Percentiles rank a stretch among this genome's conserved stretches.
These are phyloP conservation scores for Aspergillus sclerotialis DNA, from an alignment of 2,329 filamentous ascomycete genomes.

Conservation along the genomic window DNA sequence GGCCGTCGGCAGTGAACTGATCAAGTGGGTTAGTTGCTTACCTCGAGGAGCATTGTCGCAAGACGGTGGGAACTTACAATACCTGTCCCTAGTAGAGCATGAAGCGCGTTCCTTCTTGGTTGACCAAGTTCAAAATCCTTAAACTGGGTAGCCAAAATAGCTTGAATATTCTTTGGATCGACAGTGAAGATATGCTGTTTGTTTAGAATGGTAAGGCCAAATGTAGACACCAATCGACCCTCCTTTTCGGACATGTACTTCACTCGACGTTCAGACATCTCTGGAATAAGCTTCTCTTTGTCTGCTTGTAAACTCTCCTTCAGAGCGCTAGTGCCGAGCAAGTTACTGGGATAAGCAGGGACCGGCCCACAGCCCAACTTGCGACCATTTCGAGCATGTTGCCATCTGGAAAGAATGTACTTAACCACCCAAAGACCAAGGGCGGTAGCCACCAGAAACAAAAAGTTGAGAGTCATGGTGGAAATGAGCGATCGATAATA, in stretches of 20 bases:
- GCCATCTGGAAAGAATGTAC: constrained; percentile 14
- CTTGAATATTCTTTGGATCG: constrained; percentile 64
- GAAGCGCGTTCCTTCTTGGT: constrained; percentile 58
- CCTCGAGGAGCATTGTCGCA: no score
- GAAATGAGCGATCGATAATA: background rate
- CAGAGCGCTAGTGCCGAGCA: constrained; percentile 18
- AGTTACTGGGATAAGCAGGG: constrained; percentile 21
- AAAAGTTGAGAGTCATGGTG: constrained; percentile 12
- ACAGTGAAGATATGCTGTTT: constrained; percentile 20
- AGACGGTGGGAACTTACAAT: constrained; percentile 39
- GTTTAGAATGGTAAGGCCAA: constrained; percentile 16
- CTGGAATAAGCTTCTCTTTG: constrained; percentile 17
- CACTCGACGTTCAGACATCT: constrained; percentile 13
- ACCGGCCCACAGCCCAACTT: constrained; percentile 16
- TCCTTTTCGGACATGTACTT: constrained; percentile 15
- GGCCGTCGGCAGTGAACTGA: constrained; percentile 61
- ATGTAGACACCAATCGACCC: constrained; percentile 19
- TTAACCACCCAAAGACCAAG: constrained; percentile 17
- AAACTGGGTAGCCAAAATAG: constrained; percentile 77
- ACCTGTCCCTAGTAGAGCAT: constrained; percentile 32
- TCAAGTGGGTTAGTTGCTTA: background rate
- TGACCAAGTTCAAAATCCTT: constrained; percentile 74
- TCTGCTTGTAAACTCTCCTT: constrained; percentile 17
- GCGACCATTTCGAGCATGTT: constrained; percentile 20
- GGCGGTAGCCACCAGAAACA: constrained; percentile 17